Evolutionary conservation across 2,329 filamentous ascomycete genomes (phyloP).

Genomic region (Didymella segeticola): DNA sequence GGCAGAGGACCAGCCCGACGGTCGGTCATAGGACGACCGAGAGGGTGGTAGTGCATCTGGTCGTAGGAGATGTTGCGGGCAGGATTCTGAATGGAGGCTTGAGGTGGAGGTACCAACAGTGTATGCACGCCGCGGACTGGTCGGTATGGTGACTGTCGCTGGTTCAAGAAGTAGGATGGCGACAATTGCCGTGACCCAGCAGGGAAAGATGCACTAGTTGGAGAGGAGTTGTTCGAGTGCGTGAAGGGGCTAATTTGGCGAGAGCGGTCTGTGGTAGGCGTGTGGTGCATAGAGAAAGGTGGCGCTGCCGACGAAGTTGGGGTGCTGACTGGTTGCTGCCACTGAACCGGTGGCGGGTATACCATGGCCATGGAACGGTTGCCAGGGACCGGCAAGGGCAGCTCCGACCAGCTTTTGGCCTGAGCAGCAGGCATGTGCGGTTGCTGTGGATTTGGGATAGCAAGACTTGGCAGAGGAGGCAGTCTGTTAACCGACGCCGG

Average conservation of each 20-base stretch:
- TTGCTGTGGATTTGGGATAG: constrained; percentile 61
- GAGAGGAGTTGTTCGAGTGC: constrained; percentile 67
- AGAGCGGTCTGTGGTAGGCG: constrained; percentile 46
- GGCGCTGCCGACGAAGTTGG: constrained; percentile 42
- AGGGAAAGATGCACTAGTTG: constrained; percentile 70
- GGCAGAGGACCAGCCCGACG: constrained; percentile 54
- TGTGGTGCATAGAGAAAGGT: constrained; percentile 36
- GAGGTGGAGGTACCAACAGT: constrained; percentile 85
- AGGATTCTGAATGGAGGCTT: constrained; percentile 72
- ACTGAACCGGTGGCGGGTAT: constrained; percentile 67
- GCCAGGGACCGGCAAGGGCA: constrained; percentile 59
- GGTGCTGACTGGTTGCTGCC: constrained; percentile 54
- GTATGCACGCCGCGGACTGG: constrained; percentile 89
- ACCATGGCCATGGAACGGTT: constrained; percentile 78
- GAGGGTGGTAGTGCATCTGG: constrained; percentile 60
- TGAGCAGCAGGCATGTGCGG: constrained; percentile 36
- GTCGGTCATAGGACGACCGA: constrained; percentile 56
- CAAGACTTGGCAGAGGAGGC: constrained; percentile 75
- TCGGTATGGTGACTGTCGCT: constrained; percentile 90
- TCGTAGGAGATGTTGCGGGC: constrained; percentile 53
- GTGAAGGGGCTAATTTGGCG: constrained; percentile 60
- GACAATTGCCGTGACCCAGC: constrained; percentile 78
- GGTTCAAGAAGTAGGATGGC: constrained; percentile 84
- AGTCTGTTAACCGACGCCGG: constrained; percentile 56
- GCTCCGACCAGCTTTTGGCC: constrained; percentile 53